Base-by-base conservation (phyloP, 805 yeast genomes). In the Cyberlindnera nakhonratchasimensis region DNA sequence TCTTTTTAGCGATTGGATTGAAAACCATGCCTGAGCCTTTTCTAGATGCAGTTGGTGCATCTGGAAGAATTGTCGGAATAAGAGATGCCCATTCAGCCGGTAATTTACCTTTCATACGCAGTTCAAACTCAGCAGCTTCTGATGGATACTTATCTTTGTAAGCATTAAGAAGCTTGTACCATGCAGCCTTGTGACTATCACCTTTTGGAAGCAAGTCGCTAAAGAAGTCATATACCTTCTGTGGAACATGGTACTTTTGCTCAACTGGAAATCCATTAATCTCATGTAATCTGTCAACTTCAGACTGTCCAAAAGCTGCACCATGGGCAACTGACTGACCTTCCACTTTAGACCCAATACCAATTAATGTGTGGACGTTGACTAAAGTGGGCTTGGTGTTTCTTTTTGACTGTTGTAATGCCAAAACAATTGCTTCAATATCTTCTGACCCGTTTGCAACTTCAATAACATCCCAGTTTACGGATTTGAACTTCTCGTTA, bases 271-370 rank as follows among this genome's bases (percentile, higher is more conserved):
- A 89, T 46, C 97, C 97, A 58, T 79, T 80, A 61, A 75, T 73
- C 59, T 70, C 65, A 76, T 89, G 91, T 68, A 90, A 74, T 69
- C 88, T 96, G 56, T 74, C 79, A 60, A 90, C 76, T 63, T 93
- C 98, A 61, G 87, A 97, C 37, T 88, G 71, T 77, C 89, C 88
- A 68, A 91, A 79, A 58, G 99, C 96, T 53, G 96, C 73, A 69
- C 99, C 99, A 71, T 93, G 99, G 43, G 91, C 98, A 57, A 83
- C 73, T 68, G 85, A 90, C 48, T 96, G 77, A 58, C 98, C 98
- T 56, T 77, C 79, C 51, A 72, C 69, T 57, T 78, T 63, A 36
- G 98, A 91, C 61, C 98, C 98, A 70, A 63, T 88, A 67, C 98
- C 99, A 60, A 91, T 91, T 62, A 84, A 84, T 58, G 99, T 93